A percentile compares a stretch with the other conserved stretches of the same genome.
These are phyloP conservation scores for Colletotrichum sp. DNA, from an alignment of 2,329 filamentous ascomycete genomes.

Conservation along the genomic window DNA sequence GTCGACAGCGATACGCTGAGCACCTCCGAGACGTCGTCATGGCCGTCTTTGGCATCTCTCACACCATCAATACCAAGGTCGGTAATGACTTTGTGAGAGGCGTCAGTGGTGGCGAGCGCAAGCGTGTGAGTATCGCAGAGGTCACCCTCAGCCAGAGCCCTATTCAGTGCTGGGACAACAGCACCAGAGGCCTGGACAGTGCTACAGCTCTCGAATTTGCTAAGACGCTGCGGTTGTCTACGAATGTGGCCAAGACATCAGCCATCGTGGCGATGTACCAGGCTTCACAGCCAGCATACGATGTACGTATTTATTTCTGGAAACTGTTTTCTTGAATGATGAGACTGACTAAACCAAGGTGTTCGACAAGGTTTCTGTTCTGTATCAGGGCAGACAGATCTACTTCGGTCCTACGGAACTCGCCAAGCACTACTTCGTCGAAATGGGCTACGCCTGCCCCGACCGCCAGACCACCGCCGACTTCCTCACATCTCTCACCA, in stretches of 20 bases:
- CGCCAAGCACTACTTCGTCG: constrained; percentile 30
- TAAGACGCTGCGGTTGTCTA: constrained; percentile 61
- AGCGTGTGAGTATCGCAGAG: constrained; percentile 73
- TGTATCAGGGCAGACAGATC: constrained; percentile 72
- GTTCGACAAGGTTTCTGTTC: constrained; percentile 72
- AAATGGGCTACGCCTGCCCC: constrained; percentile 61
- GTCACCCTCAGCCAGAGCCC: constrained; percentile 53
- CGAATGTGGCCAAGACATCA: constrained; percentile 59
- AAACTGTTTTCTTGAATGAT: constrained; percentile 61
- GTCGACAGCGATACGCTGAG: constrained; percentile 49
- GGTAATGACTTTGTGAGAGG: constrained; percentile 63
- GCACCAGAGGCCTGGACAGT: constrained; percentile 64
- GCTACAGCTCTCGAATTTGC: constrained; percentile 68
- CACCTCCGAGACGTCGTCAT: constrained; percentile 53
- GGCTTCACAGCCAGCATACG: constrained; percentile 46
- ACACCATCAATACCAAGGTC: constrained; percentile 64
- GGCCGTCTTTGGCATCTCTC: constrained; percentile 67
- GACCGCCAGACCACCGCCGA: constrained; percentile 69
- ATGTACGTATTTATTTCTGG: constrained; percentile 57
- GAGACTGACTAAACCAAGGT: constrained; percentile 56
- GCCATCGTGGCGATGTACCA: constrained; percentile 69
- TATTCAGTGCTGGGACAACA: constrained; percentile 73
- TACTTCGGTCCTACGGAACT: constrained; percentile 37
- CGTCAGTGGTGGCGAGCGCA: constrained; percentile 62
- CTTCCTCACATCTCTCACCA: constrained; percentile 66